These are phyloP conservation scores for Kodamaea suecica DNA, from an alignment of 1,139 yeast genomes.

Conservation along the genomic window DNA sequence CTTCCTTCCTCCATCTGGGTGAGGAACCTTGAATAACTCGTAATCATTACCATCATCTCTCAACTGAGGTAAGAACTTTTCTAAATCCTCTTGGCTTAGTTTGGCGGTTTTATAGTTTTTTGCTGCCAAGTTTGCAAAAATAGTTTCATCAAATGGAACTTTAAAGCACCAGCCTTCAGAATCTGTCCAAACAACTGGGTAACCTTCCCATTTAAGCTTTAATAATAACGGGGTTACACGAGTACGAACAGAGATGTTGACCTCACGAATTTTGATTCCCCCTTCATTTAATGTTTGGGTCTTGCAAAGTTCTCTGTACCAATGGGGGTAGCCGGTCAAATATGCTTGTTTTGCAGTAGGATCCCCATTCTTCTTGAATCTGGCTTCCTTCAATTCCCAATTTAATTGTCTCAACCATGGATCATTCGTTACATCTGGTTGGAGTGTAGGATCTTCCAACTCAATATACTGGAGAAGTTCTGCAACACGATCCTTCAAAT, in stretches of 20 bases:
- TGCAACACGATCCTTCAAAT: slow-evolving; percentile 58
- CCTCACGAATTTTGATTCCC: slow-evolving; percentile 26
- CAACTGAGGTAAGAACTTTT: slow-evolving; percentile 22
- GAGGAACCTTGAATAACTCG: slow-evolving; percentile 74
- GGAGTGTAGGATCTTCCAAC: slow-evolving; percentile 25
- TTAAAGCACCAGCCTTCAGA: slow-evolving; percentile 87
- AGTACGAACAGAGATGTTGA: slow-evolving; percentile 68
- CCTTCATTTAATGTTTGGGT: slow-evolving; percentile 31
- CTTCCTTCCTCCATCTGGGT: slow-evolving; percentile 76
- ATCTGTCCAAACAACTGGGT: slow-evolving; percentile 78
- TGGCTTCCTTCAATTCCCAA: slow-evolving; percentile 69
- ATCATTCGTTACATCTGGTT: slow-evolving; percentile 45
- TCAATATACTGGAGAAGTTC: slow-evolving; percentile 46
- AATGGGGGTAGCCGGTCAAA: slow-evolving; percentile 87
- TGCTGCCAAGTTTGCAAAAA: slow-evolving; percentile 37
- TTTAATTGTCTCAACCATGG: slow-evolving; percentile 91
- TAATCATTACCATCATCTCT: slow-evolving; percentile 23
- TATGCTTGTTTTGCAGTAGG: slow-evolving; percentile 74
- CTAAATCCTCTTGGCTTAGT: slow-evolving; percentile 18
- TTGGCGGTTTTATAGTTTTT: slow-evolving; percentile 49
- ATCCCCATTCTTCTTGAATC: slow-evolving; percentile 67
- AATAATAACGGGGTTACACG: slow-evolving; percentile 75
- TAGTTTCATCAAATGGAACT: slow-evolving; percentile 41
- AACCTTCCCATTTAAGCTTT: slow-evolving; percentile 80
- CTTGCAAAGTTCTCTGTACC: slow-evolving; percentile 79